A percentile compares a stretch with the other conserved stretches of the same genome.
Conservation (phyloP, 2,329 filamentous ascomycete species). For the Alternaria dauci region DNA sequence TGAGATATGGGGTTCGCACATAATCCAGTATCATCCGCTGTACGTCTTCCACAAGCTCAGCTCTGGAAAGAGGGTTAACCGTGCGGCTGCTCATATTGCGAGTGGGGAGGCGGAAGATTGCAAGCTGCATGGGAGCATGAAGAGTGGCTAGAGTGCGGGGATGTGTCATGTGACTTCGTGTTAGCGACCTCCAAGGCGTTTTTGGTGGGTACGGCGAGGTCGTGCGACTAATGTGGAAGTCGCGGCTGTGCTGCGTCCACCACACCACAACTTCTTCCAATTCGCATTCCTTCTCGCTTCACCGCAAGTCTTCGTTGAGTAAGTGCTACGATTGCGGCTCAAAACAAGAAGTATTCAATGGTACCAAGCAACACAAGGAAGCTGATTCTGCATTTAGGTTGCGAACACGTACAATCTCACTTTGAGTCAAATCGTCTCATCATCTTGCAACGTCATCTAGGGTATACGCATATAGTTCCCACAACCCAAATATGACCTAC, state of each 20-base stretch:
- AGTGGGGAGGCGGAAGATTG: background rate
- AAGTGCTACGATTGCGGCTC: no score
- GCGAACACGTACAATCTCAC: background rate
- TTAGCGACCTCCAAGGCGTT: background rate
- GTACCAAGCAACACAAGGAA: background rate
- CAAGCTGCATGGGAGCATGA: background rate
- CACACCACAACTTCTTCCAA: background rate
- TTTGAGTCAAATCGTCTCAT: background rate
- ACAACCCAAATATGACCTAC: constrained; percentile 12
- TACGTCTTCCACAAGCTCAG: background rate
- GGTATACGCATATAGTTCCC: background rate
- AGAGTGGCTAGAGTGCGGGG: background rate
- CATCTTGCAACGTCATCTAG: background rate
- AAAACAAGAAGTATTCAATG: no score
- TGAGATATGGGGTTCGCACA: background rate
- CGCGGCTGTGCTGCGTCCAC: background rate
- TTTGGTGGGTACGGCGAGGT: no score
- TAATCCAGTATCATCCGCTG: background rate
- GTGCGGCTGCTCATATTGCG: background rate
- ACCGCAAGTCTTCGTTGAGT: background rate
- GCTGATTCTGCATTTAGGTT: background rate
- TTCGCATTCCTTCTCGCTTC: background rate
- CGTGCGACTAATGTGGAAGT: background rate
- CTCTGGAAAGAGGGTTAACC: background rate
- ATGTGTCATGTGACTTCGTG: constrained; percentile 1